Evolutionary conservation across 2,329 filamentous ascomycete genomes (phyloP).

Genomic region (Akanthomyces lecanii): DNA sequence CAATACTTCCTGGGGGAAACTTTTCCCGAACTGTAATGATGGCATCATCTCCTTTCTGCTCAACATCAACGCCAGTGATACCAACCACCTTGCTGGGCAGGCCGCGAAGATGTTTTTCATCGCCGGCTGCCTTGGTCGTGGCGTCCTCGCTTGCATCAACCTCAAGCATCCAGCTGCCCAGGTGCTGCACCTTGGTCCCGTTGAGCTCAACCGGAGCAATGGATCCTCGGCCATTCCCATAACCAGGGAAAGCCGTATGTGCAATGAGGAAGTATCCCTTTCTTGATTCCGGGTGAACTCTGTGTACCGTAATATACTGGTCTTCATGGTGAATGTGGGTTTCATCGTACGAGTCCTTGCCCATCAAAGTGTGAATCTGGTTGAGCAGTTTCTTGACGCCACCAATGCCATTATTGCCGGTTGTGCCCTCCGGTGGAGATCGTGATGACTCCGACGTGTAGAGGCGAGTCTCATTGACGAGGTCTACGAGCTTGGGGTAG

Average conservation of each 20-base stretch:
- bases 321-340: constrained; percentile 96
- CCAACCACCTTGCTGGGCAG: constrained; percentile 79
- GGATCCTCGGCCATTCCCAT: constrained; percentile 76
- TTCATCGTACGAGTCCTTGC: constrained; percentile 88
- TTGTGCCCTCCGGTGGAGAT: constrained; percentile 55
- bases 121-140: constrained; percentile 58
- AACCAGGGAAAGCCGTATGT: constrained; percentile 91
- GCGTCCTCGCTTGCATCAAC: constrained; percentile 74
- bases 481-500: constrained; percentile 87
- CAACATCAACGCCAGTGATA: constrained; percentile 68
- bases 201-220: constrained; percentile 75
- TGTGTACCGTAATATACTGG: constrained; percentile 93
- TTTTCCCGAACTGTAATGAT: constrained; percentile 74
- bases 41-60: constrained; percentile 68
- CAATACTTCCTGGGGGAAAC: constrained; percentile 91
- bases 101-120: constrained; percentile 70
- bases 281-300: constrained; percentile 85
- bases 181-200: constrained; percentile 77
- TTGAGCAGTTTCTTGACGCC: constrained; percentile 90
- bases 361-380: constrained; percentile 92
- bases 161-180: constrained; percentile 90
- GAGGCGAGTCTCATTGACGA: constrained; percentile 81
- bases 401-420: constrained; percentile 74
- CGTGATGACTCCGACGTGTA: constrained; percentile 77
- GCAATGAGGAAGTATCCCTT: constrained; percentile 95